These are phyloP conservation scores for Macadamia integrifolia DNA, from an alignment of 164 flowering plant genomes.

Conservation along the genomic window DNA sequence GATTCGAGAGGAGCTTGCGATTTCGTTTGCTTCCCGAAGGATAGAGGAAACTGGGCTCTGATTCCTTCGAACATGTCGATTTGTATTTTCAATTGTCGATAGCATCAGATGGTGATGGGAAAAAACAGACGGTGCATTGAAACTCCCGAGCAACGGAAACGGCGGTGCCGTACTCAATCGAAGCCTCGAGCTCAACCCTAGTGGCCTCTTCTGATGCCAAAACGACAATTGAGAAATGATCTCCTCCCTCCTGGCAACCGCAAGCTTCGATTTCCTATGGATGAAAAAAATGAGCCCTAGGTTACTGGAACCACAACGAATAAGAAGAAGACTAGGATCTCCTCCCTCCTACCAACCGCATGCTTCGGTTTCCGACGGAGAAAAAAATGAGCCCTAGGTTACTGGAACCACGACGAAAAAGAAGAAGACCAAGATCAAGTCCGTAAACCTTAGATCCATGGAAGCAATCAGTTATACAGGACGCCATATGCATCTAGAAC, in stretches of 20 bases:
- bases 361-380: slow-evolving; percentile 55
- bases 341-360: slow-evolving; percentile 45
- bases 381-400: slow-evolving; percentile 26
- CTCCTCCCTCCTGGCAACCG: too few relatives aligned
- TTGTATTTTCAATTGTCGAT: slow-evolving; percentile 39
- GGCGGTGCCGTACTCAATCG: slow-evolving; percentile 18
- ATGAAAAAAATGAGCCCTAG: slow-evolving; percentile 12
- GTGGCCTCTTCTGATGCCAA: slow-evolving; percentile 64
- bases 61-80: slow-evolving; percentile 73
- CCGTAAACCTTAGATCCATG: slow-evolving; percentile 62
- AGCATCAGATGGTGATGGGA: slow-evolving; percentile 65
- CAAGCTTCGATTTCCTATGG: too few relatives aligned
- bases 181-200: slow-evolving; percentile 63
- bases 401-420: slow-evolving; percentile 23
- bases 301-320: slow-evolving; percentile 21
- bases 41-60: slow-evolving; percentile 75
- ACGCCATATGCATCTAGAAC: slow-evolving; percentile 20
- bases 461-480: slow-evolving; percentile 54
- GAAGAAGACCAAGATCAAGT: slow-evolving; percentile 25
- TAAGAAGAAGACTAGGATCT: slow-evolving; percentile 36
- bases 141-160: not conserved
- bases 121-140: slow-evolving; percentile 54
- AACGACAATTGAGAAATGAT: slow-evolving; percentile 18
- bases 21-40: slow-evolving; percentile 82
- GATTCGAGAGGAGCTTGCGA: slow-evolving; percentile 61